Percentiles rank a stretch among this genome's conserved stretches.
These are phyloP conservation scores for Chalciporus sp. DNA, from an alignment of 1,284 basidiomycete genomes.

Conservation along the genomic window DNA sequence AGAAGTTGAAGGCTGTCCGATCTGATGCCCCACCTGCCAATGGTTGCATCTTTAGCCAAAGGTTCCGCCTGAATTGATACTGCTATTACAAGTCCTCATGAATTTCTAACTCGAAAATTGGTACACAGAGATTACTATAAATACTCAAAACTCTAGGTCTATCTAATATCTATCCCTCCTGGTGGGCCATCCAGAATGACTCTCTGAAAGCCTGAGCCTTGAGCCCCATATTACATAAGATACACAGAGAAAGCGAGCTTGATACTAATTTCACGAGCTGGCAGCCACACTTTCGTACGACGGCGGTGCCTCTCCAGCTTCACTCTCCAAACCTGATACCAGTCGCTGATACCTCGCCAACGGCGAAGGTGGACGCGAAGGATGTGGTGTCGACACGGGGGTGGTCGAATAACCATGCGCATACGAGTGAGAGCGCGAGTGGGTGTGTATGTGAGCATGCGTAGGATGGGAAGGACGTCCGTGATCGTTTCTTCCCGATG, in stretches of 20 bases:
- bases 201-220: not conserved
- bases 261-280: not conserved
- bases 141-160: not conserved
- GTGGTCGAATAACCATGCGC: not conserved
- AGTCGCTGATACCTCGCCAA: constrained; percentile 58
- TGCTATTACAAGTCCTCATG: no score
- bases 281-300: constrained; percentile 48
- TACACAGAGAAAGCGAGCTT: not conserved
- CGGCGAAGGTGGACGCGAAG: constrained; percentile 27
- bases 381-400: constrained; percentile 7
- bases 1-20: constrained; percentile 28
- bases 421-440: not conserved
- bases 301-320: constrained; percentile 67
- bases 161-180: no score
- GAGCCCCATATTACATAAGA: not conserved
- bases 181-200: not conserved
- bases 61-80: no score
- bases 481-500: not conserved
- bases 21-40: no score
- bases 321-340: constrained; percentile 64
- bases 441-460: not conserved
- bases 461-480: not conserved
- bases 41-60: not conserved
- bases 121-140: not conserved
- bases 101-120: not conserved